Conservation (phyloP, 1,284 basidiomycete genomes). For the Agroathelia rolfsii region DNA sequence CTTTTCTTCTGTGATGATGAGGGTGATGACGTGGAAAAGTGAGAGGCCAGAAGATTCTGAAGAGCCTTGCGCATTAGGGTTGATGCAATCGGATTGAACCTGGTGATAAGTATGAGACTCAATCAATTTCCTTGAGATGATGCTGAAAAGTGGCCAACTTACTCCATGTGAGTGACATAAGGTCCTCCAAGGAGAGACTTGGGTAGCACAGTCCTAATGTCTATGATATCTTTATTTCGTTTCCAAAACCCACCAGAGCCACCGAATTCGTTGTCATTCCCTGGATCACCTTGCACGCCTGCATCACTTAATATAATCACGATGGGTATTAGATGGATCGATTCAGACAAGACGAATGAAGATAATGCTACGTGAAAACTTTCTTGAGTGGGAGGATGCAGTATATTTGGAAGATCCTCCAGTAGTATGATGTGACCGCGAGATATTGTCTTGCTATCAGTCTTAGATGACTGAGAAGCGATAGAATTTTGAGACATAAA, state of each 20-base stretch:
- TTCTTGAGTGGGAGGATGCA: constrained; percentile 62
- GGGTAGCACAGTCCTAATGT: constrained; percentile 60
- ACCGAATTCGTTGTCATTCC: constrained; percentile 39
- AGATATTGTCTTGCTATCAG: constrained; percentile 5
- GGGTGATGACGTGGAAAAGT: constrained; percentile 67
- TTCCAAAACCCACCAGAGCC: constrained; percentile 30
- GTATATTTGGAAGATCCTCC: constrained; percentile 88
- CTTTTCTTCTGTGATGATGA: constrained; percentile 25
- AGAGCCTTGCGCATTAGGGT: constrained; percentile 81
- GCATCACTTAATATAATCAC: constrained; percentile 82
- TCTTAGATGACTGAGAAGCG: neutral
- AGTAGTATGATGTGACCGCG: constrained; percentile 71
- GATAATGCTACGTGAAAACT: constrained; percentile 71
- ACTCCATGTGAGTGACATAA: constrained; percentile 70
- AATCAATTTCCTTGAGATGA: too few species aligned
- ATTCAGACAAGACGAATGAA: constrained; percentile 37
- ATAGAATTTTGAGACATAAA: constrained; percentile 7
- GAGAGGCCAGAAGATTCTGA: constrained; percentile 45
- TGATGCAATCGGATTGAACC: constrained; percentile 86
- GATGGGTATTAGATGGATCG: too few species aligned
- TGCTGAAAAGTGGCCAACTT: constrained; percentile 22
- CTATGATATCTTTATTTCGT: constrained; percentile 44
- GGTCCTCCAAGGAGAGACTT: constrained; percentile 49
- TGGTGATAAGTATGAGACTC: constrained; percentile 26
- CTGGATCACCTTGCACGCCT: constrained; percentile 61